phyloP scores from a whole-genome alignment of 495 filamentous ascomycete species.

The Apiosordaria backusii region DNA sequence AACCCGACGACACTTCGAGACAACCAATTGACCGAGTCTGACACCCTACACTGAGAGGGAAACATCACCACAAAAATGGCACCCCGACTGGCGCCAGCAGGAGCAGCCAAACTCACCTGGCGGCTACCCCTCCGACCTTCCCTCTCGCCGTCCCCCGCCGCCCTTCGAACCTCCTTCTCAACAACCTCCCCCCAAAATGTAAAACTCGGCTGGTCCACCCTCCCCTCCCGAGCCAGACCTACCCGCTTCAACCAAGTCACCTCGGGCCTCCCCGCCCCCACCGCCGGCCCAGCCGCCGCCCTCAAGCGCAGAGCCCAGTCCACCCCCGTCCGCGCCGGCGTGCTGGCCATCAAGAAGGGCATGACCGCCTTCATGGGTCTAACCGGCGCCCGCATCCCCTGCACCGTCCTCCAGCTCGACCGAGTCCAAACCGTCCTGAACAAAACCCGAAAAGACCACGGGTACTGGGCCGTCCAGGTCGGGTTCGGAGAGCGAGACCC shows the following conservation, averaged over 20 bases:
- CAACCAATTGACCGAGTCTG: background rate
- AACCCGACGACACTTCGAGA: conserved; percentile 4
- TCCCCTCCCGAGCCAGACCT: conserved; percentile 32
- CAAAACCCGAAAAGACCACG: conserved; percentile 76
- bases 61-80: conserved; percentile 41
- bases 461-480: conserved; percentile 90
- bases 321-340: conserved; percentile 76
- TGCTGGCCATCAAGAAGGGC: conserved; percentile 83
- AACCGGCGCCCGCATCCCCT: conserved; percentile 73
- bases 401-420: conserved; percentile 93
- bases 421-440: conserved; percentile 79
- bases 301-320: conserved; percentile 72
- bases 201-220: conserved; percentile 54
- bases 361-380: conserved; percentile 88
- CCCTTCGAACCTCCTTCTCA: conserved; percentile 13
- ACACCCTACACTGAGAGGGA: background rate
- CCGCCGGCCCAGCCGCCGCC: conserved; percentile 71
- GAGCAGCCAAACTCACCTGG: conserved; percentile 17
- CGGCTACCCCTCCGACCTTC: conserved; percentile 32
- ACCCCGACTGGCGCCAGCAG: conserved; percentile 52
- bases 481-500: conserved; percentile 74
- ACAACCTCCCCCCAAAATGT: conserved; percentile 26
- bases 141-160: conserved; percentile 17
- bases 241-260: conserved; percentile 51
- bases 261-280: conserved; percentile 54